These are phyloP conservation scores for Penicillium diatomitis DNA, from an alignment of 495 filamentous ascomycete genomes.

Conservation along the genomic window DNA sequence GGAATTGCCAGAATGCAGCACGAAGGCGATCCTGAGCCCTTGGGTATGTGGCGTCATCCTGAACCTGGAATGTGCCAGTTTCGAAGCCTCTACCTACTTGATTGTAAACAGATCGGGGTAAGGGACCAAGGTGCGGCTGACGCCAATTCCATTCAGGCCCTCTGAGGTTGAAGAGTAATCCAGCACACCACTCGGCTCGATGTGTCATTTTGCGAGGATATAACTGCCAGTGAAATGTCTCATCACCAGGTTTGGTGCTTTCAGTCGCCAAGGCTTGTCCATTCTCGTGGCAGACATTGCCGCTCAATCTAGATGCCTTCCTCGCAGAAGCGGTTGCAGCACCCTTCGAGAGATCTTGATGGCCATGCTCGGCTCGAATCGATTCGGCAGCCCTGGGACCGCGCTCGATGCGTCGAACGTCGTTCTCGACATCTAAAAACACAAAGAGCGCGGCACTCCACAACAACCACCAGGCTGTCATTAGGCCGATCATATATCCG, in stretches of 20 bases:
- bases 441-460: conserved; percentile 56
- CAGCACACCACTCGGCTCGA: conserved; percentile 63
- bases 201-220: conserved; percentile 54
- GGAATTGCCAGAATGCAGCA: conserved; percentile 34
- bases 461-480: conserved; percentile 55
- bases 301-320: too few relatives aligned
- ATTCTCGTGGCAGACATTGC: not conserved
- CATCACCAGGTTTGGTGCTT: not conserved
- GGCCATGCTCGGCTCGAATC: not conserved
- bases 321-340: too few relatives aligned
- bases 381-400: not conserved
- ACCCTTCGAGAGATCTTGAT: not conserved
- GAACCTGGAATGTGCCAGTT: not conserved
- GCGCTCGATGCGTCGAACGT: conserved; percentile 57
- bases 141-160: conserved; percentile 75
- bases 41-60: conserved; percentile 3
- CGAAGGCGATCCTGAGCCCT: conserved; percentile 39
- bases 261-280: not conserved
- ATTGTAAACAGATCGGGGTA: conserved; percentile 41
- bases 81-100: conserved; percentile 22
- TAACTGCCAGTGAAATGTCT: conserved; percentile 52
- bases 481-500: conserved; percentile 59
- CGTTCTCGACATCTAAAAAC: conserved; percentile 54
- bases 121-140: conserved; percentile 47
- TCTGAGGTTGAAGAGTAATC: conserved; percentile 59